Evolutionary conservation across 2,329 filamentous ascomycete species (phyloP).

Genomic region (Teratosphaeria zuluensis): DNA sequence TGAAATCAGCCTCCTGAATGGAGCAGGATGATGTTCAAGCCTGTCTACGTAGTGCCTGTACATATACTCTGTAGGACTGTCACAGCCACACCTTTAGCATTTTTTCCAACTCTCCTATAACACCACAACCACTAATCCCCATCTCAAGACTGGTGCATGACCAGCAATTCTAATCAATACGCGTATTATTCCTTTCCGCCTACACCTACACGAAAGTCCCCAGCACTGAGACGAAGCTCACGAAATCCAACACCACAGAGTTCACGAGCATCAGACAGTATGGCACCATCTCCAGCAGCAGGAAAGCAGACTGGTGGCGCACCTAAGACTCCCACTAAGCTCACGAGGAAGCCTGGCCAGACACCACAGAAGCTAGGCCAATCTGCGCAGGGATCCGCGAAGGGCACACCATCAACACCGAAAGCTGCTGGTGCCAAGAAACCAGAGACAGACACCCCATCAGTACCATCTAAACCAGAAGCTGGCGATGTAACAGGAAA

Average conservation of each 20-base stretch:
- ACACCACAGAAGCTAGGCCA: slow-evolving; percentile 33
- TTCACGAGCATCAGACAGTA: slow-evolving; percentile 27
- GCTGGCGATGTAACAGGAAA: slow-evolving; percentile 20
- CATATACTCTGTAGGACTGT: slow-evolving; percentile 2
- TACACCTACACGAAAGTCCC: slow-evolving; percentile 37
- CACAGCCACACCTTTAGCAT: slow-evolving; percentile 8
- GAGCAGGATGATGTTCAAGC: background rate
- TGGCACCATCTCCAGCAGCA: slow-evolving; percentile 43
- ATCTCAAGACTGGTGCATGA: slow-evolving; percentile 29
- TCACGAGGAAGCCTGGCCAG: slow-evolving; percentile 22
- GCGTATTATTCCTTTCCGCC: slow-evolving; percentile 44
- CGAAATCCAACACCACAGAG: slow-evolving; percentile 8
- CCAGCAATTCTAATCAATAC: slow-evolving; percentile 39
- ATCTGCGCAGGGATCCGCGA: slow-evolving; percentile 20
- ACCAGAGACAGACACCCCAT: slow-evolving; percentile 27
- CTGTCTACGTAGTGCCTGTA: slow-evolving; percentile 1
- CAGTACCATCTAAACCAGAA: slow-evolving; percentile 23
- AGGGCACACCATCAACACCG: slow-evolving; percentile 16
- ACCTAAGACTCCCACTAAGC: slow-evolving; percentile 43
- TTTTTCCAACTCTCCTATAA: background rate
- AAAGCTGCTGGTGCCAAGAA: slow-evolving; percentile 23
- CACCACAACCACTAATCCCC: background rate
- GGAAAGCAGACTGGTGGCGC: slow-evolving; percentile 36
- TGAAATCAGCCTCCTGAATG: slow-evolving; percentile 2
- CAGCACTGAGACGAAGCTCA: slow-evolving; percentile 8